Percentiles rank a stretch among this genome's conserved stretches.
Evolutionary conservation across 345 rosid species (phyloP).

Genomic region (Sisymbrium altissimum): DNA sequence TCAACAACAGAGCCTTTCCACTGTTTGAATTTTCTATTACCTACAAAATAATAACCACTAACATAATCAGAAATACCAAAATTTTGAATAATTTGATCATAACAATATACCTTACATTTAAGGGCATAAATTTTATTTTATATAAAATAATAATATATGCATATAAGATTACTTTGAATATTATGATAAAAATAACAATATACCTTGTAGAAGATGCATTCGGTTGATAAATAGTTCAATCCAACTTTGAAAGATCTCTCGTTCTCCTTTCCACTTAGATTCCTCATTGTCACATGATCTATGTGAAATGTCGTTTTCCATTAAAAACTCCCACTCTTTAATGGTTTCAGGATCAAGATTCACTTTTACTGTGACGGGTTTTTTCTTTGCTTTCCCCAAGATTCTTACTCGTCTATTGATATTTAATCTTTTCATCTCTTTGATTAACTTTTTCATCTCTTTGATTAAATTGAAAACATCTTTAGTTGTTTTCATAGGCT

Average conservation of each 20-base stretch:
- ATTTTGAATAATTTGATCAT: too few species aligned
- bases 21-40: slow-evolving; percentile 47
- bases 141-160: not conserved
- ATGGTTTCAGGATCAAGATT: slow-evolving; percentile 38
- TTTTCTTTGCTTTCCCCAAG: not conserved
- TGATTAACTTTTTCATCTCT: slow-evolving; percentile 11
- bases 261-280: slow-evolving; percentile 39
- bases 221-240: slow-evolving; percentile 32
- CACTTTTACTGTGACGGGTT: slow-evolving; percentile 28
- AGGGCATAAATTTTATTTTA: not conserved
- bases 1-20: slow-evolving; percentile 76
- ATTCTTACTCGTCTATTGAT: slow-evolving; percentile 1
- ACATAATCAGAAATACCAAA: not conserved
- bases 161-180: too few species aligned
- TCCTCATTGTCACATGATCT: slow-evolving; percentile 22
- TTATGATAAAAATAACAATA: not conserved
- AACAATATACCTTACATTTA: not conserved
- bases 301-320: slow-evolving; percentile 15
- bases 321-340: slow-evolving; percentile 41
- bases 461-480: slow-evolving; percentile 9
- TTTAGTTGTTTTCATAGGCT: not conserved
- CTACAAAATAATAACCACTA: slow-evolving; percentile 18
- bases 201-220: slow-evolving; percentile 51
- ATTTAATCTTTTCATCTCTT: not conserved
- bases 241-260: slow-evolving; percentile 29